Conservation (phyloP, 768 basidiomycete genomes). For the Hygrocybe punicea region DNA sequence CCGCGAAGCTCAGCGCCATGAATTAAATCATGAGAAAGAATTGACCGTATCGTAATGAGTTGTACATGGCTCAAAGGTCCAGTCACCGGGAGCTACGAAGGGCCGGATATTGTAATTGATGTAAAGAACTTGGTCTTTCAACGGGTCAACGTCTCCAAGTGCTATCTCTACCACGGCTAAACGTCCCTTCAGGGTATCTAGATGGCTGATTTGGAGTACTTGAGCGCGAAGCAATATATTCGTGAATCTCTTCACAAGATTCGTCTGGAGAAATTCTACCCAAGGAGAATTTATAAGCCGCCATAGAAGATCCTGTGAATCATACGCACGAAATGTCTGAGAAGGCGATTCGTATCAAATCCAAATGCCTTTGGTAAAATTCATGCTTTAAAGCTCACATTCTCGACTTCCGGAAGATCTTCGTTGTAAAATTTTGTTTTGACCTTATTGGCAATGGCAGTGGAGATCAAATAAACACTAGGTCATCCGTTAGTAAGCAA, state of each 20-base stretch:
- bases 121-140: conserved; percentile 67
- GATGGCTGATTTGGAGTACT: conserved; percentile 53
- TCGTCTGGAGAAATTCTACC: conserved; percentile 71
- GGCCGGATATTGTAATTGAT: conserved; percentile 66
- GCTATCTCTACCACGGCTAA: conserved; percentile 45
- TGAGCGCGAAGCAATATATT: conserved; percentile 59
- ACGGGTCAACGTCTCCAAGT: conserved; percentile 51
- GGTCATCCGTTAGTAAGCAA: neutral
- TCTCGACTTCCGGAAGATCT: conserved; percentile 65
- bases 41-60: conserved; percentile 74
- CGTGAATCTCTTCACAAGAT: conserved; percentile 54
- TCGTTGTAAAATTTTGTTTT: conserved; percentile 71
- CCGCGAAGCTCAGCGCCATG: conserved; percentile 7
- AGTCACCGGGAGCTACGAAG: conserved; percentile 63
- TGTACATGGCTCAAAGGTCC: conserved; percentile 71
- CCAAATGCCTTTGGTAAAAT: conserved; percentile 10
- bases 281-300: conserved; percentile 1
- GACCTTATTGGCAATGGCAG: conserved; percentile 60
- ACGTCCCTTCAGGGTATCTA: conserved; percentile 54
- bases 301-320: conserved; percentile 4
- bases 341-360: conserved; percentile 6
- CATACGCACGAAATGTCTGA: conserved; percentile 67
- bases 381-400: conserved; percentile 52
- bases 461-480: conserved; percentile 71
- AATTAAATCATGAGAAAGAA: conserved; percentile 2